phyloP scores from a whole-genome alignment of 257 asterid genomes.

The Primulina eburnea region DNA sequence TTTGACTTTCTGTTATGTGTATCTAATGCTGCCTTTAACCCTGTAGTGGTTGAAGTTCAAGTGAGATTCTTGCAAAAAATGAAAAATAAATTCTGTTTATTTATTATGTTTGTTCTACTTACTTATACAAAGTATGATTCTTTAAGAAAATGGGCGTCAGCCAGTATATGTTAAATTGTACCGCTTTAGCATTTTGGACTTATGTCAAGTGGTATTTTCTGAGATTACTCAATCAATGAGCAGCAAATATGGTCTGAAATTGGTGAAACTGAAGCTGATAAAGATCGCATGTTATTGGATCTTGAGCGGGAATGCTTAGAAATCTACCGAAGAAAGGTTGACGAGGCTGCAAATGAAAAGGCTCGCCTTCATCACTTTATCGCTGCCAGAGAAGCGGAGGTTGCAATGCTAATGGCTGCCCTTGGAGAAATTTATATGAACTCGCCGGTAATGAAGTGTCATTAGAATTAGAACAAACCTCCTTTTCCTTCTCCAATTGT shows the following conservation, averaged over 20 bases:
- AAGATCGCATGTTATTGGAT: constrained; percentile 73
- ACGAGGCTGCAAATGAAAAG: constrained; percentile 74
- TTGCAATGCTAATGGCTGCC: constrained; percentile 81
- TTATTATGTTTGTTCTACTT: background rate
- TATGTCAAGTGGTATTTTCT: constrained; percentile 16
- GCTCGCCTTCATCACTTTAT: constrained; percentile 79
- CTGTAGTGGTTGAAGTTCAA: background rate
- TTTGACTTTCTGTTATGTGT: background rate
- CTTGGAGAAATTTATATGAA: constrained; percentile 65
- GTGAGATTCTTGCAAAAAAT: background rate
- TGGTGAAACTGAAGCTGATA: constrained; percentile 83
- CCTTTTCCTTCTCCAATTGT: background rate
- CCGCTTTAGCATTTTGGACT: constrained; percentile 10
- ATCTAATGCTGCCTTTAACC: background rate
- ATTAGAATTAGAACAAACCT: constrained; percentile 4
- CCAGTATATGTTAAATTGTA: background rate
- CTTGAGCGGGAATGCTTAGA: constrained; percentile 84
- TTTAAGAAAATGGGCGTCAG: background rate
- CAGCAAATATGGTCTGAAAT: constrained; percentile 93
- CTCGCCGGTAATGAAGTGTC: constrained; percentile 51
- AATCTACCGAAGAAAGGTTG: constrained; percentile 78
- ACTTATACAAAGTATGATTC: background rate
- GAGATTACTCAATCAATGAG: constrained; percentile 21
- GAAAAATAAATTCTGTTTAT: background rate
- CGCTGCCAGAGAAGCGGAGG: constrained; percentile 91